A percentile compares a stretch with the other conserved stretches of the same genome.
Conservation (phyloP, 495 filamentous ascomycete species). For the Hypomontagnella monticulosa region DNA sequence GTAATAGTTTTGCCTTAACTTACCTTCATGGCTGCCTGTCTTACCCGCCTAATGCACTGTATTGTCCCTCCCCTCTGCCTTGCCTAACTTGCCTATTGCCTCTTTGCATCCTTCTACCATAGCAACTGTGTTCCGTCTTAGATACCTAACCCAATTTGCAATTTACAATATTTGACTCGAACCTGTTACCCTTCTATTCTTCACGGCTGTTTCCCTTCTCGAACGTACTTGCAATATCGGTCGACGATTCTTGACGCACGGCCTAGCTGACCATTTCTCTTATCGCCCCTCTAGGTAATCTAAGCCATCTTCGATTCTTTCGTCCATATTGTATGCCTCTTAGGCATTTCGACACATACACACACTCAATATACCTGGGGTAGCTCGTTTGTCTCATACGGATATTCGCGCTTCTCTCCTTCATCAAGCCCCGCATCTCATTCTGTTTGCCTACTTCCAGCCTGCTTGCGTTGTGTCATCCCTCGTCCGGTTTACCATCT, state of each 20-base stretch:
- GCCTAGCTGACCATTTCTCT: slow-evolving; percentile 11
- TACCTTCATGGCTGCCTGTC: background rate
- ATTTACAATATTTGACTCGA: background rate
- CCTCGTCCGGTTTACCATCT: slow-evolving; percentile 39
- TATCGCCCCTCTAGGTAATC: slow-evolving; percentile 14
- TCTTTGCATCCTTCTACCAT: background rate
- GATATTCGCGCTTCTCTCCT: slow-evolving; percentile 15
- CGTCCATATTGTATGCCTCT: slow-evolving; percentile 12
- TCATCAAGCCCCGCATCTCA: slow-evolving; percentile 11
- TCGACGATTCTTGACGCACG: slow-evolving; percentile 6
- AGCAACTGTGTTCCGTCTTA: slow-evolving; percentile 10
- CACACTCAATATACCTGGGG: background rate
- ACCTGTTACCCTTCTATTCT: background rate
- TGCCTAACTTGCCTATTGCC: slow-evolving; percentile 11
- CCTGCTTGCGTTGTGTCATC: slow-evolving; percentile 39
- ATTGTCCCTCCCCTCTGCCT: background rate
- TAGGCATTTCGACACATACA: slow-evolving; percentile 21
- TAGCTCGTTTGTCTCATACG: slow-evolving; percentile 17
- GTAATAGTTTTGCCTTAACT: too few relatives aligned
- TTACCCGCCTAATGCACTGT: slow-evolving; percentile 2
- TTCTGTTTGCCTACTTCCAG: slow-evolving; percentile 22
- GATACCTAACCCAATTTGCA: slow-evolving; percentile 9
- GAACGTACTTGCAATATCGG: background rate
- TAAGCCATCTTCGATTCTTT: slow-evolving; percentile 2
- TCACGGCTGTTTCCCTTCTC: background rate